Base-by-base conservation (phyloP, 331 rosid genomes). In the Arachis monticola region DNA sequence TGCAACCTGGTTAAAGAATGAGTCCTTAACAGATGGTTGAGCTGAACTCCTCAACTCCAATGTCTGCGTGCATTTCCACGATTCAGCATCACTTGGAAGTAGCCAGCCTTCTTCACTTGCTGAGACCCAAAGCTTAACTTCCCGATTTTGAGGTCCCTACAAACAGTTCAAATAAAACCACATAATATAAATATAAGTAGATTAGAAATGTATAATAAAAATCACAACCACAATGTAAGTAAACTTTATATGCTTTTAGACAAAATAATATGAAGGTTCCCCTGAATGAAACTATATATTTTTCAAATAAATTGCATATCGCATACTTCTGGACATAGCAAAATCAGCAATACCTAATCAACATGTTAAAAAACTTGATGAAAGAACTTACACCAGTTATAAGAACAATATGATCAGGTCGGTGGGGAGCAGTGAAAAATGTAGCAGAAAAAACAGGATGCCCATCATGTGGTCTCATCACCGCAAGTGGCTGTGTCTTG, bases 1-100 rank as follows among this genome's bases (percentile, higher is more conserved):
- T 56, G 84, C 92, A 69, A 96, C 93, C 87, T 96, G 99, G 82
- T 96, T 96, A 79, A 96, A 96, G 86, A 96, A 92, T 53, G 97
- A 94, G 61, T 88, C 97, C 84, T 87, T 96, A 55, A 83, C 83
- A 69, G 83, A 79, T 46, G 85, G 82, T 81, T 84, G 90, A 75
- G 96, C 81, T 50, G 97, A 90, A 83, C 99, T 92, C 85, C 80
- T 96, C 77, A 96, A 80, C 69, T 92, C 97, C 79, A 92, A 79
- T 8, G 92, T 88, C 82, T 96, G 97, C 62, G 88, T 90, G 80
- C 98, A 92, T 74, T 90, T 92, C 98, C 99, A 92, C 56, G 90
- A 85, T 72, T 92, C 97, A 52, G 81, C 81, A 75, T 90, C 96
- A 55, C 98, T 86, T 13, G 98, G 94, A 66, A 96, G 94, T 60